Evolutionary conservation across 2,329 filamentous ascomycete genomes (phyloP).

Genomic region (Calonectria crousiana): DNA sequence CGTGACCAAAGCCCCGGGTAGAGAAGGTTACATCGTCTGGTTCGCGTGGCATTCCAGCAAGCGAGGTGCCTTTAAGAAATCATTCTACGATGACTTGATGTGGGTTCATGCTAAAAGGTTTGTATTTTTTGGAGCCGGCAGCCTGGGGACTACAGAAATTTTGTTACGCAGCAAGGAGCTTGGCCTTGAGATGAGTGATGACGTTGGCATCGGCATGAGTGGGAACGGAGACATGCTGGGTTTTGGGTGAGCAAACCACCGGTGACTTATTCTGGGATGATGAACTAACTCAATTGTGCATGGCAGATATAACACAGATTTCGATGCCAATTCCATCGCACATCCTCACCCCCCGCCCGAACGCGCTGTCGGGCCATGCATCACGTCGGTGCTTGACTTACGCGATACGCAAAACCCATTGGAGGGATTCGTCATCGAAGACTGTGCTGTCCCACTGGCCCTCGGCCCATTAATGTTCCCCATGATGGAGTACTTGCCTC

Average conservation of each 20-base stretch:
- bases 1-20: conserved; percentile 63
- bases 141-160: conserved; percentile 75
- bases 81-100: conserved; percentile 70
- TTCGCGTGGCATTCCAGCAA: conserved; percentile 74
- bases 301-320: conserved; percentile 68
- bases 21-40: conserved; percentile 71
- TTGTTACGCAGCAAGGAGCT: conserved; percentile 70
- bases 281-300: neutral
- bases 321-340: conserved; percentile 68
- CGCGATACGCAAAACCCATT: conserved; percentile 65
- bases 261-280: neutral
- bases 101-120: conserved; percentile 75
- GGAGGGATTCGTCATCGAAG: conserved; percentile 74
- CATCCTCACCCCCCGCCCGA: conserved; percentile 60
- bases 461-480: conserved; percentile 67
- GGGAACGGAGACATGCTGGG: conserved; percentile 76
- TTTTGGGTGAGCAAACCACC: conserved; percentile 62
- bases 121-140: conserved; percentile 75
- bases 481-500: conserved; percentile 59
- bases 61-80: conserved; percentile 63
- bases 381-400: conserved; percentile 73
- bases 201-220: conserved; percentile 70
- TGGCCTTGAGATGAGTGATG: conserved; percentile 68
- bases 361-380: conserved; percentile 71
- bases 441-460: conserved; percentile 71